Conservation (phyloP, 1,284 basidiomycete genomes). For the Lignosus rhinocerotis region DNA sequence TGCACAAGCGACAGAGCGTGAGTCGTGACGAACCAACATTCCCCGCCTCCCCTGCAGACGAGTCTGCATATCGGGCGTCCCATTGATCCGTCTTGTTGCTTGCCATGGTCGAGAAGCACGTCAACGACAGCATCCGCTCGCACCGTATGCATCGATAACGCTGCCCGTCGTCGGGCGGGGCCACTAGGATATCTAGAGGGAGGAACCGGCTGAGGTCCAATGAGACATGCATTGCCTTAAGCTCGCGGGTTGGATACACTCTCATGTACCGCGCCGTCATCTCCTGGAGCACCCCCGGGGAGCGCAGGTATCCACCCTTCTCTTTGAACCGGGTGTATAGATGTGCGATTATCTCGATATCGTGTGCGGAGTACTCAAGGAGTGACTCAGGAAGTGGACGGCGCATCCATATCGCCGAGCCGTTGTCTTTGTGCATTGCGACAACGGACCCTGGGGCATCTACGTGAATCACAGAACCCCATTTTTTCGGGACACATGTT, state of each 20-base stretch:
- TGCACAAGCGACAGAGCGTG: not conserved
- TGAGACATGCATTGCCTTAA: not conserved
- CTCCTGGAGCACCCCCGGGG: slow-evolving; percentile 26
- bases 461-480: not conserved
- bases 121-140: not conserved
- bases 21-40: not conserved
- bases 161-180: not conserved
- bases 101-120: not conserved
- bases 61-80: not conserved
- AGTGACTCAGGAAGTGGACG: slow-evolving; percentile 39
- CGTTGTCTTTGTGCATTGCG: slow-evolving; percentile 37
- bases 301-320: slow-evolving; percentile 11
- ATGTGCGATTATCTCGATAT: slow-evolving; percentile 41
- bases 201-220: not conserved
- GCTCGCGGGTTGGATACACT: slow-evolving; percentile 1
- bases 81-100: not conserved
- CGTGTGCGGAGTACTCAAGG: slow-evolving; percentile 42
- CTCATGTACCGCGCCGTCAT: slow-evolving; percentile 8
- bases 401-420: slow-evolving; percentile 36
- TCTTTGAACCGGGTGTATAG: slow-evolving; percentile 39
- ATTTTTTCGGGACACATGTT: too few species aligned
- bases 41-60: not conserved
- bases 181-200: not conserved
- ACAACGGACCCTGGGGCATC: slow-evolving; percentile 35
- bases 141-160: not conserved